Evolutionary conservation across 164 flowering plant genomes (phyloP).

Genomic region (Cinnamomum chago): DNA sequence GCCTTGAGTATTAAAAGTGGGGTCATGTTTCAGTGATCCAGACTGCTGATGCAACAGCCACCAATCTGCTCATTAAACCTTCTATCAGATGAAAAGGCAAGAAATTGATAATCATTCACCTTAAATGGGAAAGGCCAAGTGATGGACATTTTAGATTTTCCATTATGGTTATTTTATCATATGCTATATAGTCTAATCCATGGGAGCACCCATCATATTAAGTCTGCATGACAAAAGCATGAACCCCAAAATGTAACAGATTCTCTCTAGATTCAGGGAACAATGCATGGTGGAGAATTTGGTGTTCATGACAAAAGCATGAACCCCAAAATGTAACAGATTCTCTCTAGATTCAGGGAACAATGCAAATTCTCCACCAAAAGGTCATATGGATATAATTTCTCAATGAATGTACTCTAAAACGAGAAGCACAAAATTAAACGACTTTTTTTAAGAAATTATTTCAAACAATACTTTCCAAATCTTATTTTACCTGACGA

Average conservation of each 20-base stretch:
- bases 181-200: too few relatives aligned
- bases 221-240: not conserved
- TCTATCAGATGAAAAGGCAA: too few relatives aligned
- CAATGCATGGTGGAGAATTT: too few relatives aligned
- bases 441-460: not conserved
- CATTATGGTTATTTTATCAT: too few relatives aligned
- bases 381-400: not conserved
- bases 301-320: not conserved
- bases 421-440: too few relatives aligned
- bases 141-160: too few relatives aligned
- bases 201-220: not conserved
- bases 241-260: not conserved
- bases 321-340: not conserved
- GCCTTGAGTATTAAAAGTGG: not conserved
- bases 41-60: not conserved
- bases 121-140: too few relatives aligned
- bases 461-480: not conserved
- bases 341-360: not conserved
- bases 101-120: too few relatives aligned
- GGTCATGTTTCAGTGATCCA: not conserved
- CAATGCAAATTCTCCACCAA: not conserved
- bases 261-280: not conserved
- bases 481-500: conserved; percentile 63
- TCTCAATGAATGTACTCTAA: not conserved
- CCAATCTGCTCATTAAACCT: too few relatives aligned